Conservation (phyloP, 495 filamentous ascomycete genomes). For the Parathielavia appendiculata region DNA sequence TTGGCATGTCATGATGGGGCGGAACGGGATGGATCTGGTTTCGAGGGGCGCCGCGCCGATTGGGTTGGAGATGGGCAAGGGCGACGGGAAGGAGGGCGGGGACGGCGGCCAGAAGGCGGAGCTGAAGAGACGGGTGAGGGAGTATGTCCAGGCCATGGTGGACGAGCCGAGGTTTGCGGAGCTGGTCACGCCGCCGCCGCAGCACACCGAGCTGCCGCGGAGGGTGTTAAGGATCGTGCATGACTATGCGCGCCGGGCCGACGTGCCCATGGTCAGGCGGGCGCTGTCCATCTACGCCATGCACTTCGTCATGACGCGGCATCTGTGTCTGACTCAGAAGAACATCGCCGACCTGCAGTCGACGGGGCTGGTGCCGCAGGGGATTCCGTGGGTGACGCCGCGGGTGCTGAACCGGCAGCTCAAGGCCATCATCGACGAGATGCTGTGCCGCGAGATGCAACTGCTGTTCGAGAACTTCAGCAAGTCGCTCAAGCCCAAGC, state of each 20-base stretch:
- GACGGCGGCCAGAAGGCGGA: slow-evolving; percentile 34
- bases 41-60: slow-evolving; percentile 38
- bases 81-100: neutral
- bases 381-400: slow-evolving; percentile 39
- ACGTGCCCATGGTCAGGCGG: slow-evolving; percentile 39
- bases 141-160: slow-evolving; percentile 43
- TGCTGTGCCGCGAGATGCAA: slow-evolving; percentile 42
- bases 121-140: slow-evolving; percentile 35
- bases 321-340: slow-evolving; percentile 42
- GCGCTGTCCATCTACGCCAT: slow-evolving; percentile 47
- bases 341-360: slow-evolving; percentile 34
- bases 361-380: slow-evolving; percentile 33
- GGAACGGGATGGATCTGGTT: slow-evolving; percentile 35
- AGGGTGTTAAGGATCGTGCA: slow-evolving; percentile 41
- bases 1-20: slow-evolving; percentile 34
- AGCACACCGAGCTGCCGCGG: slow-evolving; percentile 38
- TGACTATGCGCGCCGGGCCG: slow-evolving; percentile 34
- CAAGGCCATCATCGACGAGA: slow-evolving; percentile 48
- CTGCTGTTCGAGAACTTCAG: slow-evolving; percentile 43
- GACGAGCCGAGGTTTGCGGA: slow-evolving; percentile 38
- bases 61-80: slow-evolving; percentile 33
- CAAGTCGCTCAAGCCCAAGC: slow-evolving; percentile 45
- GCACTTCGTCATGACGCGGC: slow-evolving; percentile 48
- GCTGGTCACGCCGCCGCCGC: slow-evolving; percentile 41
- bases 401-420: slow-evolving; percentile 50